Conservation (phyloP, 2,329 filamentous ascomycete genomes). For the Coniella lustricola region DNA sequence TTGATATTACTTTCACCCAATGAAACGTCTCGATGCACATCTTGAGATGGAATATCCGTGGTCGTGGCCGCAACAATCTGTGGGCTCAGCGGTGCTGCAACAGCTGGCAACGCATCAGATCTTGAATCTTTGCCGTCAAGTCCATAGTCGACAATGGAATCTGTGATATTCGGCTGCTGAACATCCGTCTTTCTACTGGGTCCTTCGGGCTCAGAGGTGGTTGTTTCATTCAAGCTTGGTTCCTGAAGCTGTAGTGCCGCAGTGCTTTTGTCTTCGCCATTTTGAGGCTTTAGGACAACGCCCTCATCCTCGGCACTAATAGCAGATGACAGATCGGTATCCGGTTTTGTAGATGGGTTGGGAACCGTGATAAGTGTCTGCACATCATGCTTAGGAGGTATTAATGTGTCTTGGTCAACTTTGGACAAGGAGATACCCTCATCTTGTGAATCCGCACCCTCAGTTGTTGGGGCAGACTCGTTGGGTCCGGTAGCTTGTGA, state of each 20-base stretch:
- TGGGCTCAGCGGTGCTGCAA: constrained; percentile 3
- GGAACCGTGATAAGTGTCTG: constrained; percentile 12
- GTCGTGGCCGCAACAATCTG: constrained; percentile 6
- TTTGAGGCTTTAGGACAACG: constrained; percentile 26
- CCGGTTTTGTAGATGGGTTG: constrained; percentile 12
- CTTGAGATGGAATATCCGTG: constrained; percentile 1
- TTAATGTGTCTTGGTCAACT: constrained; percentile 23
- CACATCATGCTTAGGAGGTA: constrained; percentile 19
- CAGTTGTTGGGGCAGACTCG: constrained; percentile 18
- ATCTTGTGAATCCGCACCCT: constrained; percentile 19
- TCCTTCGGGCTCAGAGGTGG: constrained; percentile 2
- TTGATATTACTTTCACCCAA: neutral
- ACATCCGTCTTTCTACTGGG: constrained; percentile 4
- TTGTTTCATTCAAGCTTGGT: constrained; percentile 7
- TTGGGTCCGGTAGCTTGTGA: neutral
- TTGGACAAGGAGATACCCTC: constrained; percentile 17
- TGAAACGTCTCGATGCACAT: neutral
- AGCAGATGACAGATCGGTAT: constrained; percentile 18
- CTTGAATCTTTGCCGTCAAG: neutral
- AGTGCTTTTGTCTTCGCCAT: constrained; percentile 8
- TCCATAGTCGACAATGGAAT: neutral
- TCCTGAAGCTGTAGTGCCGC: constrained; percentile 6
- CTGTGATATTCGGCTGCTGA: constrained; percentile 5
- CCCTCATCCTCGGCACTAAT: constrained; percentile 35
- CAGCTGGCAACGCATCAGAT: neutral